Percentiles rank a stretch among this genome's conserved stretches.
Conservation (phyloP, 164 flowering plant genomes). For the Piper longum region DNA sequence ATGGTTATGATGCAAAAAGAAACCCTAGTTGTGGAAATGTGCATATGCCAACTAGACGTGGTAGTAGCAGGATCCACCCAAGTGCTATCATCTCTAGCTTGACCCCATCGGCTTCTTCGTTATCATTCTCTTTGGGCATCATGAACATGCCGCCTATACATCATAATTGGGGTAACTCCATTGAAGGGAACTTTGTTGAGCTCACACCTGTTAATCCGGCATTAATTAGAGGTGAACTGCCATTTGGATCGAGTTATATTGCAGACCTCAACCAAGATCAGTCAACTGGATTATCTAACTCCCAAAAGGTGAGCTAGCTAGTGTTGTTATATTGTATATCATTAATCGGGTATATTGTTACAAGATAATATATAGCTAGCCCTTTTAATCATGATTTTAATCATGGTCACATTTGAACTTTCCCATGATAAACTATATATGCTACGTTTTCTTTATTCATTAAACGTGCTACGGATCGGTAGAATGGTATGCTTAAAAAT, state of each 20-base stretch:
- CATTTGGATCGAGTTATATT: constrained; percentile 26
- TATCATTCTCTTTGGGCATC: constrained; percentile 23
- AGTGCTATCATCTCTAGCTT: constrained; percentile 36
- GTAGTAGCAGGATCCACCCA: constrained; percentile 51
- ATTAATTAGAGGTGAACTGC: constrained; percentile 12
- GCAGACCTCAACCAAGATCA: constrained; percentile 25
- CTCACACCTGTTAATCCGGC: constrained; percentile 17
- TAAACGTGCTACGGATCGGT: too few relatives aligned
- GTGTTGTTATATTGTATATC: too few relatives aligned
- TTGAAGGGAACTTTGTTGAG: constrained; percentile 18
- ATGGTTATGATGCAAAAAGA: constrained; percentile 9
- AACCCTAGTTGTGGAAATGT: constrained; percentile 10
- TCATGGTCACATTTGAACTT: too few relatives aligned
- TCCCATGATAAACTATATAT: too few relatives aligned
- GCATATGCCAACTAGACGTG: constrained; percentile 14
- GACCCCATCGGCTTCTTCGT: constrained; percentile 10
- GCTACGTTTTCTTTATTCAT: too few relatives aligned
- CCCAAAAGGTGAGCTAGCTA: constrained; percentile 24
- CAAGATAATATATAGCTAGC: too few relatives aligned
- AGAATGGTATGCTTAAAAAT: too few relatives aligned
- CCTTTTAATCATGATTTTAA: too few relatives aligned
- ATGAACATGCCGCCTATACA: constrained; percentile 48
- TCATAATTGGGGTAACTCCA: constrained; percentile 32
- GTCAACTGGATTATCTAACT: constrained; percentile 11
- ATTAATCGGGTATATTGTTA: too few relatives aligned